Evolutionary conservation across 2,329 filamentous ascomycete genomes (phyloP), one percentile per base, ranked within the genome.

Genomic region (Cordyceps javanica): DNA sequence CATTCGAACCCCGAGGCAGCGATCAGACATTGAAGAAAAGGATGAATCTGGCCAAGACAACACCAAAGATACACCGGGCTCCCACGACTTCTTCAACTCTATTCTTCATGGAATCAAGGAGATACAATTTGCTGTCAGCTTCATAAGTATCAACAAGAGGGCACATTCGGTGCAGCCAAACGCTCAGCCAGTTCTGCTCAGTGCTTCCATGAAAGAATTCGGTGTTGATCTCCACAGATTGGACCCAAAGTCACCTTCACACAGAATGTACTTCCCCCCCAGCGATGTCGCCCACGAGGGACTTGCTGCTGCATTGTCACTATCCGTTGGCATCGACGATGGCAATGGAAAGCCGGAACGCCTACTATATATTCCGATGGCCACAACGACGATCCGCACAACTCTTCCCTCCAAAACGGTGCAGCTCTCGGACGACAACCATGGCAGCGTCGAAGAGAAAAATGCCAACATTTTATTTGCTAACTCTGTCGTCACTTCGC

Each of bases 391-490:
- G 0, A 85, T 97, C 60, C 91, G 93, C 70, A 97, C 94, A 0
- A 99, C 95, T 0, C 75, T 97, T 8, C 93, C 93, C 6, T 95
- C 94, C 13, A 97, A 97, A 72, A 96, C 92, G 0, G 87, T 99
- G 11, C 89, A 93, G 68, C 82, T 92, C 55, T 83, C 86, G 2
- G 82, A 86, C 59, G 82, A 88, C 34, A 87, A 88, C 19, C 46
- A 44, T 11, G 85, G 87, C 63, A 87, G 83, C 38, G 79, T 82
- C 11, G 88, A 89, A 63, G 91, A 97, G 72, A 86, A 90, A 61
- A 99, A 99, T 67, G 89, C 91, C 50, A 99, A 99, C 68, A 94
- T 99, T 39, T 78, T 99, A 16, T 97, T 97, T 69, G 92, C 93
- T 41, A 99, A 99, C 70, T 85, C 96, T 6, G 93, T 99, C 48